Conservation (phyloP, 306 rosid species). For the Nissolia schottii region DNA sequence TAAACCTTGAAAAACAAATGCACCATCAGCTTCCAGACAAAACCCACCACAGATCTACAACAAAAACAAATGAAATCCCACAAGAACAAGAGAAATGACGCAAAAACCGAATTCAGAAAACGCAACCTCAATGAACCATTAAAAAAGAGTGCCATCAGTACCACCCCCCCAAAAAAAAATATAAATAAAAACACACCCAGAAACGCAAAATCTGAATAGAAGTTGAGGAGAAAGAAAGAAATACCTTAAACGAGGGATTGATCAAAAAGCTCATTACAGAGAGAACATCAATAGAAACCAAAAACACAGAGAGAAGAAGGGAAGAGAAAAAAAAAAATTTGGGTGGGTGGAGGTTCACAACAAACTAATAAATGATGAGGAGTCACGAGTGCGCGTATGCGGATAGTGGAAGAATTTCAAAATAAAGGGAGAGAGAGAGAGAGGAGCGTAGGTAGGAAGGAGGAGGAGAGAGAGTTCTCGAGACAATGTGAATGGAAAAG, state of each 20-base stretch:
- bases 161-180: not conserved
- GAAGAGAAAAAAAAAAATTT: not conserved
- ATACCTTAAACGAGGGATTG: constrained; percentile 26
- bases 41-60: constrained; percentile 24
- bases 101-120: not conserved
- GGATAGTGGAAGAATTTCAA: constrained; percentile 44
- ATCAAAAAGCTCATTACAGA: constrained; percentile 30
- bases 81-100: not conserved
- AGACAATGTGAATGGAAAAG: constrained; percentile 28
- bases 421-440: constrained; percentile 29
- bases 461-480: constrained; percentile 34
- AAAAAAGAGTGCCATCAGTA: not conserved
- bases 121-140: not conserved
- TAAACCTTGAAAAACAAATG: constrained; percentile 13
- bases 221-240: not conserved
- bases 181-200: not conserved
- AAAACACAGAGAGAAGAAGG: not conserved
- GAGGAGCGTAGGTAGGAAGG: constrained; percentile 23
- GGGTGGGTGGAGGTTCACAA: constrained; percentile 18
- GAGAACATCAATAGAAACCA: not conserved
- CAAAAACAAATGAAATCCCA: not conserved
- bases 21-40: constrained; percentile 1
- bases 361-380: constrained; percentile 11
- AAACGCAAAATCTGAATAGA: not conserved
- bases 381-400: too few relatives aligned